Conservation (phyloP, 495 filamentous ascomycete genomes). For the Cercophora sp. region DNA sequence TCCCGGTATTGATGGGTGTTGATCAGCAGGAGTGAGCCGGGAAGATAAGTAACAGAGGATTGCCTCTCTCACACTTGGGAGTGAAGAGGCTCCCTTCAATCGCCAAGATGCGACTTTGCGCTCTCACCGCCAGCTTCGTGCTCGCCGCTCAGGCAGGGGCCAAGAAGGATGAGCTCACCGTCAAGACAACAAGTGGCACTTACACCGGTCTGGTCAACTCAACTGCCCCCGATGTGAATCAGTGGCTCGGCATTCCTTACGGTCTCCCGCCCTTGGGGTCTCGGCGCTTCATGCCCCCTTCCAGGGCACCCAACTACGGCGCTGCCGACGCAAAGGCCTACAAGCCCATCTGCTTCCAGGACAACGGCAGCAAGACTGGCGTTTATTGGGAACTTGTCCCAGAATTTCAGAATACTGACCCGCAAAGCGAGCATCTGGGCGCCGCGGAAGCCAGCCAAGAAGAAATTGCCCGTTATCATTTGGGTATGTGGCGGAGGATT, state of each 20-base stretch:
- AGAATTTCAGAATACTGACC: slow-evolving; percentile 3
- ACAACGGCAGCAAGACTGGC: slow-evolving; percentile 4
- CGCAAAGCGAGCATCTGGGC: slow-evolving; percentile 48
- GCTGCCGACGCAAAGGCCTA: slow-evolving; percentile 34
- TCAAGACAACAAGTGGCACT: slow-evolving; percentile 18
- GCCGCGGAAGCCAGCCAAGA: background rate
- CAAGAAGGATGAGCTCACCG: background rate
- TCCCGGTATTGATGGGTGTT: background rate
- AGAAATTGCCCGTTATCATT: slow-evolving; percentile 19
- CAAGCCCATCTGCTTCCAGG: slow-evolving; percentile 8
- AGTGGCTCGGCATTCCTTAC: slow-evolving; percentile 55
- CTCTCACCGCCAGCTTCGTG: background rate
- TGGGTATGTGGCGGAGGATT: slow-evolving; percentile 29
- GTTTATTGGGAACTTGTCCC: slow-evolving; percentile 2
- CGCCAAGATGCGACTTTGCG: background rate
- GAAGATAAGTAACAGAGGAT: background rate
- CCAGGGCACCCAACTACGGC: slow-evolving; percentile 56
- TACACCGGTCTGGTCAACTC: slow-evolving; percentile 13
- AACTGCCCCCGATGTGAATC: slow-evolving; percentile 6
- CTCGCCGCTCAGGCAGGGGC: background rate
- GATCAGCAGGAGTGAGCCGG: background rate
- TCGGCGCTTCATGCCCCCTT: slow-evolving; percentile 40
- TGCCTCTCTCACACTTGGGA: background rate
- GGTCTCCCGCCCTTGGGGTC: slow-evolving; percentile 45
- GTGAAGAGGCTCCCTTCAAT: background rate